Percentiles rank a stretch among this genome's conserved stretches.
Conservation (phyloP, 1,284 basidiomycete genomes). For the Cutaneotrichosporon sp. region DNA sequence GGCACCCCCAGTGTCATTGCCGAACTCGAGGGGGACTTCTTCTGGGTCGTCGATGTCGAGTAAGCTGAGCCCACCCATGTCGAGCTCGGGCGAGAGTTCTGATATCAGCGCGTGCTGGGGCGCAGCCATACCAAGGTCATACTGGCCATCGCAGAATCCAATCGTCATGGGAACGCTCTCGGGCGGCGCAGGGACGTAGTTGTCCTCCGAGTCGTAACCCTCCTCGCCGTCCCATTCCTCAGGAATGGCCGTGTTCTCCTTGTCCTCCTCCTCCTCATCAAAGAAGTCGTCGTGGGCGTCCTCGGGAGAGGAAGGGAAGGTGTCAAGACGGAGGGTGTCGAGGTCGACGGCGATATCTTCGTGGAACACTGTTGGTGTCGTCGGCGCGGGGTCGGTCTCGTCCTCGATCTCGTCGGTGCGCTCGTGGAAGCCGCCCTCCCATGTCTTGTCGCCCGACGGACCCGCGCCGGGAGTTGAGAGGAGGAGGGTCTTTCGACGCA, state of each 20-base stretch:
- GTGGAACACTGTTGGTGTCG: conserved; percentile 1
- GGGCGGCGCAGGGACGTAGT: conserved; percentile 10
- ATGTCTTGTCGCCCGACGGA: conserved; percentile 18
- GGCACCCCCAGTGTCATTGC: conserved; percentile 5
- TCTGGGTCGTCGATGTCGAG: conserved; percentile 46
- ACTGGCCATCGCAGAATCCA: conserved; percentile 14
- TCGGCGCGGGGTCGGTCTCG: conserved; percentile 1
- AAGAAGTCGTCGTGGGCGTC: background rate
- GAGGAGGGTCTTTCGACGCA: conserved; percentile 38
- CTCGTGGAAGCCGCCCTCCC: conserved; percentile 28
- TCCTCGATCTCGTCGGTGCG: conserved; percentile 9
- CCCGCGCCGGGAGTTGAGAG: conserved; percentile 15
- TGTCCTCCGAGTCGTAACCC: conserved; percentile 16
- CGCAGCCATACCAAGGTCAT: conserved; percentile 17
- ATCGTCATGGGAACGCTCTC: conserved; percentile 15
- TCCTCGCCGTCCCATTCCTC: conserved; percentile 13
- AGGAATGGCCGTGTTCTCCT: conserved; percentile 40
- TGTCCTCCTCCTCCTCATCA: conserved; percentile 37
- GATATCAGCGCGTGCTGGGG: conserved; percentile 3
- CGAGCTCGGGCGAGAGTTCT: conserved; percentile 26
- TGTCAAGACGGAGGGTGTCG: conserved; percentile 18
- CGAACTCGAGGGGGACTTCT: conserved; percentile 17
- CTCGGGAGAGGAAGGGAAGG: conserved; percentile 2
- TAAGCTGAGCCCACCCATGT: conserved; percentile 42
- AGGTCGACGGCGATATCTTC: conserved; percentile 27